phyloP scores from a whole-genome alignment of 1,139 yeast species.

The Candida neerlandica region DNA sequence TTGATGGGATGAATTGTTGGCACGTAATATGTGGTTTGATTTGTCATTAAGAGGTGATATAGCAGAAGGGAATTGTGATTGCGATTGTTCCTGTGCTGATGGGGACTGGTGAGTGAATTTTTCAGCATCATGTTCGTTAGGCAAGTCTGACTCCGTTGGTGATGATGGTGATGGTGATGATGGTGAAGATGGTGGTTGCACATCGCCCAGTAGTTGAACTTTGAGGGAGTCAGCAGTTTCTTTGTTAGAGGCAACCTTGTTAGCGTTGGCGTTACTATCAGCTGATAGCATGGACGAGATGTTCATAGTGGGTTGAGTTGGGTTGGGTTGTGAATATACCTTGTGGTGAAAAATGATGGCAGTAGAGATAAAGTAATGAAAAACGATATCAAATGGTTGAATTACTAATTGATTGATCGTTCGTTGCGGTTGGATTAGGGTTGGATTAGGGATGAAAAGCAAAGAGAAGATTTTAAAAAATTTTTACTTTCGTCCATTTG shows the following conservation, averaged over 20 bases:
- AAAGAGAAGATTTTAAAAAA: background rate
- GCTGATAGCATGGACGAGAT: conserved; percentile 45
- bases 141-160: background rate
- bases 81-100: background rate
- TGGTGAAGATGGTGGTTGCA: background rate
- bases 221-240: background rate
- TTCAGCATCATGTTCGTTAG: background rate
- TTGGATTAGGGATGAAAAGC: background rate
- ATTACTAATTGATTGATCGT: background rate
- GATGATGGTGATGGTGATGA: conserved; percentile 4
- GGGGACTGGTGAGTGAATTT: background rate
- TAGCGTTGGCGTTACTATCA: conserved; percentile 16
- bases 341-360: background rate
- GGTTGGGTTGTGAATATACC: background rate
- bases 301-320: conserved; percentile 28
- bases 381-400: background rate
- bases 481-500: conserved; percentile 5
- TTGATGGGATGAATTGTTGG: background rate
- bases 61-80: background rate
- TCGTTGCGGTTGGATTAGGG: background rate
- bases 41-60: background rate
- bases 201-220: conserved; percentile 4
- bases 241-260: background rate
- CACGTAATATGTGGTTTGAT: background rate
- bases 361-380: background rate